These are phyloP conservation scores for Nakaseomyces sp. DNA, from an alignment of 1,139 yeast genomes.

Conservation along the genomic window DNA sequence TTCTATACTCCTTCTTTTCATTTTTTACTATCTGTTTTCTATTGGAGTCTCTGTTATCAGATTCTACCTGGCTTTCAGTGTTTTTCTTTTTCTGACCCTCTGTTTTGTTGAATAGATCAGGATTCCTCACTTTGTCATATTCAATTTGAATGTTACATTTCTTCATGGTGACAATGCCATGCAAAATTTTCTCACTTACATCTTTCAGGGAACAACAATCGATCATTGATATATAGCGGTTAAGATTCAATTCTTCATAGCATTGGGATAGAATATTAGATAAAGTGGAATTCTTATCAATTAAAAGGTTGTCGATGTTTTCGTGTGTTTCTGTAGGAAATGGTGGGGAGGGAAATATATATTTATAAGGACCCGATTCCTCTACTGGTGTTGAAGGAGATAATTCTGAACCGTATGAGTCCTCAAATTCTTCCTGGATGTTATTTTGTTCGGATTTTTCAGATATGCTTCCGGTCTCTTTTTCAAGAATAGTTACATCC, in stretches of 20 bases:
- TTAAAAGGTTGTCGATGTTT: background rate
- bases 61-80: too few relatives aligned
- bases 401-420: background rate
- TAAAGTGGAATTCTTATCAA: background rate
- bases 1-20: too few relatives aligned
- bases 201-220: background rate
- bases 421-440: background rate
- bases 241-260: background rate
- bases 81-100: background rate
- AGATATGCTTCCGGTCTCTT: background rate
- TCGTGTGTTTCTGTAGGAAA: slow-evolving; percentile 1
- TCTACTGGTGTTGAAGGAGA: background rate
- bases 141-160: background rate
- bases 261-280: background rate
- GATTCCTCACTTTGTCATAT: background rate
- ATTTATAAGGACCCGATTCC: slow-evolving; percentile 1
- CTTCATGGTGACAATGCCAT: background rate
- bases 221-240: background rate
- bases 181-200: background rate
- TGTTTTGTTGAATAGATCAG: too few relatives aligned
- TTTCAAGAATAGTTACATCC: background rate
- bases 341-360: slow-evolving; percentile 2
- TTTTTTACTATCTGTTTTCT: too few relatives aligned
- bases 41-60: too few relatives aligned
- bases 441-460: background rate